Percentiles rank a stretch among this genome's conserved stretches.
These are phyloP conservation scores for Penicillium atrosanguineum DNA, from an alignment of 495 filamentous ascomycete genomes.

Conservation along the genomic window DNA sequence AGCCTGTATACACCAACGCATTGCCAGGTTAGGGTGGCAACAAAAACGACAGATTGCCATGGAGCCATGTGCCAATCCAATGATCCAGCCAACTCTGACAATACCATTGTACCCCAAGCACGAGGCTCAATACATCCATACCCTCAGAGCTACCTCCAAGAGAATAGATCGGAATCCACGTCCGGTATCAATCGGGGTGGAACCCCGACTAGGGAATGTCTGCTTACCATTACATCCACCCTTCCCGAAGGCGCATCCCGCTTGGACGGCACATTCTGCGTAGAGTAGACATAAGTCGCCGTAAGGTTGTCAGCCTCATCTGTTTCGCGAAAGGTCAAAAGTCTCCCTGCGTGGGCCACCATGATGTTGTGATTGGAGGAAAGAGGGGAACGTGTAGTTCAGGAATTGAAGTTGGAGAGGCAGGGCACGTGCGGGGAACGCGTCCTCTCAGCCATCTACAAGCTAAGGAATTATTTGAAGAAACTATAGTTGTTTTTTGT, in stretches of 20 bases:
- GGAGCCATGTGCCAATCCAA: background rate
- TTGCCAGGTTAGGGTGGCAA: background rate
- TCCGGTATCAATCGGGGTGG: background rate
- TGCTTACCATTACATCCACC: slow-evolving; percentile 37
- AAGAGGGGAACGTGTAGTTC: background rate
- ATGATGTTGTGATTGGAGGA: slow-evolving; percentile 15
- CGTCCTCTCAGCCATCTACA: background rate
- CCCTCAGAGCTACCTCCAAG: background rate
- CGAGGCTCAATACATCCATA: background rate
- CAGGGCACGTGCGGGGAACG: slow-evolving; percentile 12
- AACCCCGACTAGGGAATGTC: background rate
- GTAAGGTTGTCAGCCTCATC: slow-evolving; percentile 36
- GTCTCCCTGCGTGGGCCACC: slow-evolving; percentile 10
- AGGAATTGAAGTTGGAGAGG: background rate
- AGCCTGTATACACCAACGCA: background rate
- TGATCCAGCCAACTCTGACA: background rate
- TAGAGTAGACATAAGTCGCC: slow-evolving; percentile 39
- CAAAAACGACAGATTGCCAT: background rate
- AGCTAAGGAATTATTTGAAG: background rate
- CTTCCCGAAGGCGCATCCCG: slow-evolving; percentile 14
- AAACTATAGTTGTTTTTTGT: background rate
- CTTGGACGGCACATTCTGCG: slow-evolving; percentile 6
- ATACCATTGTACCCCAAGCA: background rate
- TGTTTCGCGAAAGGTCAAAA: slow-evolving; percentile 36
- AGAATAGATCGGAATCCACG: background rate